Base-by-base conservation (phyloP, 176 grass and related monocot genomes). In the Chrysopogon serrulatus region DNA sequence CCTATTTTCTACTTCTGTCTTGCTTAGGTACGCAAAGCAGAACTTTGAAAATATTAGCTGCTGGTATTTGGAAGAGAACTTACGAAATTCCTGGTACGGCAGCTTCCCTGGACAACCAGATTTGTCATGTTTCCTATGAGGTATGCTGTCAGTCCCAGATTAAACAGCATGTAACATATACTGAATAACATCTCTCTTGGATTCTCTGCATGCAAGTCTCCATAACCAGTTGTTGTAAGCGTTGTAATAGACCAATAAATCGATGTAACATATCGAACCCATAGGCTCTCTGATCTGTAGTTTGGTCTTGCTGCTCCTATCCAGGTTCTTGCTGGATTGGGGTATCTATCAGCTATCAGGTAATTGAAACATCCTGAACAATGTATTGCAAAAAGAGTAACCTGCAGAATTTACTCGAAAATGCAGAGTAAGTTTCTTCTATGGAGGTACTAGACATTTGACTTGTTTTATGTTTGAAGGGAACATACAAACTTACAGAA, bases 111-210 rank as follows among this genome's bases (percentile, higher is more conserved):
- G 10, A 97, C 95, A 64, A 97, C 88, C 75, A 97, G 88, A 67
- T 97, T 97, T 63, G 92, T 97, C 95, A 97, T 97, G 83, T 97
- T 97, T 51, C 92, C 95, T 30, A 94, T 97, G 73, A 97, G 84
- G 79, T 94, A 97, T 75, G 92, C 86, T 43, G 92, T 94, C 68
- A 97, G 69, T 63, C 90, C 92, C 76, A 97, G 87, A 71, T 97
- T 97, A 79, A 97, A 97, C 49, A 94, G 74, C 92, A 97, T 97
- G 78, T 91, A 97, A 74, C 85, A 89, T 77, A 85, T 94, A 63
- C 78, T 83, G 78, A 97, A 94, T 63, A 92, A 43, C 95, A 94
- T 97, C 69, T 97, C 95, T 85, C 81, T 78, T 81, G 92, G 47
- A 84, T 45, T 97, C 66, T 92, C 90, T 75, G 92, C 95, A 68